Base-by-base conservation (phyloP, 2,329 filamentous ascomycete genomes). In the Penicillium psychrosexuale region DNA sequence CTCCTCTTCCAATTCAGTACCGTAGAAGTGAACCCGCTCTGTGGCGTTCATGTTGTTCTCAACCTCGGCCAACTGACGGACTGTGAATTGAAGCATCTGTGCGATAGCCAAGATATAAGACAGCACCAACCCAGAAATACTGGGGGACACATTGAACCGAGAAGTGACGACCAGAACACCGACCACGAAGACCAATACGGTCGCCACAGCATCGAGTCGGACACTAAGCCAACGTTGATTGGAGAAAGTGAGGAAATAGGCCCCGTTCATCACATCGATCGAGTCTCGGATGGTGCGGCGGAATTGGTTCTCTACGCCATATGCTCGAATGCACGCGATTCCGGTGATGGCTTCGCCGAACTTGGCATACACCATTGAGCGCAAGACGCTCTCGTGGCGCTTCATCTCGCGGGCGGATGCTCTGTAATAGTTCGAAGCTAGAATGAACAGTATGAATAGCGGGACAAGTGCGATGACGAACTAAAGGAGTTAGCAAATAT, bases 11-110 rank as follows among this genome's bases (percentile, higher is more conserved):
- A 99, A 82, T 63, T 90, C 75, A 0, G 84, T 90, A 51, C 90
- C 92, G 70, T 97, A 97, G 77, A 96, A 91, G 70, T 91, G 86
- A 33, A 97, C 80, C 47, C 94, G 87, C 75, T 97, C 93, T 0
- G 95, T 94, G 0, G 92, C 87, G 71, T 97, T 97, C 93, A 97
- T 97, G 69, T 92, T 91, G 75, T 97, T 97, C 73, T 97, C 93
- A 8, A 97, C 91, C 72, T 97, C 93, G 27, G 93, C 93, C 8
- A 97, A 81, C 74, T 97, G 93, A 17, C 94, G 85, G 17, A 97
- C 90, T 0, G 91, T 93, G 73, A 97, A 97, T 69, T 97, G 93
- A 61, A 97, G 87, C 88, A 97, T 91, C 72, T 95, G 90, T 17
- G 96, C 91, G 66, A 97, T 96, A 13, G 88, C 84, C 17, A 99